Evolutionary conservation across 768 basidiomycete species (phyloP).

Genomic region (Lactifluus pinguis): DNA sequence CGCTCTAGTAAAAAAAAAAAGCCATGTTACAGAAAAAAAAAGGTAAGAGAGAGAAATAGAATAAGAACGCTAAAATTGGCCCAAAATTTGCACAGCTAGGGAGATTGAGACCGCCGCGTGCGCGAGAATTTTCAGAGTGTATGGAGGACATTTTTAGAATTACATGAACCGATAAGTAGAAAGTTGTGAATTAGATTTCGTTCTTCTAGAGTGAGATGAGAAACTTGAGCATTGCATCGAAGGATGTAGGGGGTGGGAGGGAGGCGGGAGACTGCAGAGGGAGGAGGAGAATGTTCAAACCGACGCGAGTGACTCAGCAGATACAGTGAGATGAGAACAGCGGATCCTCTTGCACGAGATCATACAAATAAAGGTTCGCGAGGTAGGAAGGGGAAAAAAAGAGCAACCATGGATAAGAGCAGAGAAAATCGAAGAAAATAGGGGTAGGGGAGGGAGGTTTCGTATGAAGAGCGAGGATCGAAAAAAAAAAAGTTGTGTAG

Average conservation of each 20-base stretch:
- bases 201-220: background rate
- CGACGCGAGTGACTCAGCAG: constrained; percentile 6
- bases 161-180: constrained; percentile 9
- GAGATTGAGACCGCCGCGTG: too few relatives aligned
- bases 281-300: background rate
- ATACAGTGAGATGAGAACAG: constrained; percentile 8
- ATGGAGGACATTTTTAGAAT: background rate
- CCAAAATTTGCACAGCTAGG: background rate
- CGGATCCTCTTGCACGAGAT: background rate
- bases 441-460: too few relatives aligned
- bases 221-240: background rate
- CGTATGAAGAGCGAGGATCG: background rate
- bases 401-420: background rate
- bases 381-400: background rate
- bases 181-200: background rate
- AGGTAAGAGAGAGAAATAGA: too few relatives aligned
- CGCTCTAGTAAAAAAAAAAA: too few relatives aligned
- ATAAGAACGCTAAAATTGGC: too few relatives aligned
- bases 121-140: background rate
- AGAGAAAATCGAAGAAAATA: background rate
- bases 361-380: background rate
- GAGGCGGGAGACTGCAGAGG: background rate
- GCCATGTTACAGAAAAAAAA: too few relatives aligned
- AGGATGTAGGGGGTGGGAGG: too few relatives aligned
- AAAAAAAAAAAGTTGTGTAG: background rate